Conservation (phyloP, 768 basidiomycete species). For the Chalciporus pseudorubinellus region DNA sequence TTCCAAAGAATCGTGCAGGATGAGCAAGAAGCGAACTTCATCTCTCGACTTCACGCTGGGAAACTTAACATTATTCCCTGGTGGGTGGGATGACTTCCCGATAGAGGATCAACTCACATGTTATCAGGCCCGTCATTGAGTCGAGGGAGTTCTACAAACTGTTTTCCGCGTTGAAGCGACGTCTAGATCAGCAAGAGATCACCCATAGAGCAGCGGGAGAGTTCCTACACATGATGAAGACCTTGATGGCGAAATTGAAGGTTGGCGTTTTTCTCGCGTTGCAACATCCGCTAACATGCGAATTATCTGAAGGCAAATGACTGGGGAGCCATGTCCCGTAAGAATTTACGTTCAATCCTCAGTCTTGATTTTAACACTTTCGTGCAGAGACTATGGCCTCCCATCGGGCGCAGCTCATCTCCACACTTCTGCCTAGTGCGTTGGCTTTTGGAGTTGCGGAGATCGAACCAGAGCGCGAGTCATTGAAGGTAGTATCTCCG, state of each 20-base stretch:
- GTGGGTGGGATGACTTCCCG: constrained; percentile 20
- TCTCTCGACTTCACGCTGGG: constrained; percentile 56
- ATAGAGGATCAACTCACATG: not conserved
- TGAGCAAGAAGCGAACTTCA: constrained; percentile 62
- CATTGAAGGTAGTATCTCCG: constrained; percentile 43
- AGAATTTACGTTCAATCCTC: constrained; percentile 11
- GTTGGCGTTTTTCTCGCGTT: constrained; percentile 25
- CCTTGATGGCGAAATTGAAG: constrained; percentile 67
- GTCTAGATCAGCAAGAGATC: constrained; percentile 45
- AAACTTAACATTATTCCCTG: constrained; percentile 59
- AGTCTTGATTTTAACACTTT: not conserved
- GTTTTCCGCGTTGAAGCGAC: constrained; percentile 47
- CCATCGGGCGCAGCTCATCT: constrained; percentile 46
- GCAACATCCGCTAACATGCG: not conserved
- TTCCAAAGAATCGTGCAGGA: constrained; percentile 60
- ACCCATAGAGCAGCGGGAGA: constrained; percentile 52
- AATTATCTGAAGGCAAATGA: constrained; percentile 51
- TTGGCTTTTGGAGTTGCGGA: constrained; percentile 48
- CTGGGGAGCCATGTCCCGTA: constrained; percentile 64
- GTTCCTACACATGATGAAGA: constrained; percentile 58
- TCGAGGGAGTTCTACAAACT: constrained; percentile 57
- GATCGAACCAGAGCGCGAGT: constrained; percentile 43
- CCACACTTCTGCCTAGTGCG: constrained; percentile 44
- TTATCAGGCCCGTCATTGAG: constrained; percentile 54
- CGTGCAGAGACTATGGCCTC: constrained; percentile 45